phyloP scores from a whole-genome alignment of 441 rosid genomes.

The Euphorbia celastroides region DNA sequence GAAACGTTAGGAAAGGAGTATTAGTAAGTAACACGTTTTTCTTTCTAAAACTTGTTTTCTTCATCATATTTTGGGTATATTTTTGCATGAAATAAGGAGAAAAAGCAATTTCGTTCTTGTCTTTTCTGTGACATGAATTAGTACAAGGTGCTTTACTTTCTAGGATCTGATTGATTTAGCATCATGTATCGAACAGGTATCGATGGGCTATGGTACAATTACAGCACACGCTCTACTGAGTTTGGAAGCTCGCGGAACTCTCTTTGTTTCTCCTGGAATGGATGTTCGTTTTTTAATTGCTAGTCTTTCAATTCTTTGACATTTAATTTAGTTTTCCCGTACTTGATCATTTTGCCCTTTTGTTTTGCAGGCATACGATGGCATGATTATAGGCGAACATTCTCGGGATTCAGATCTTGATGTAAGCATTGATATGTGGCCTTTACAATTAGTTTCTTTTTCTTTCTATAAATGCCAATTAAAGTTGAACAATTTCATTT shows the following conservation, averaged over 20 bases:
- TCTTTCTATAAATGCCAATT: constrained; percentile 15
- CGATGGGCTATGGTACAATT: constrained; percentile 84
- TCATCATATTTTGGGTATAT: too few species aligned
- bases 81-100: too few species aligned
- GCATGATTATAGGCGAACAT: constrained; percentile 97
- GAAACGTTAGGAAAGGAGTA: constrained; percentile 97
- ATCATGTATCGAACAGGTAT: constrained; percentile 49
- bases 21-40: constrained; percentile 80
- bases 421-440: constrained; percentile 51
- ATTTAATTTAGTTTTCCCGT: neutral
- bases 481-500: constrained; percentile 7
- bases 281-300: constrained; percentile 43
- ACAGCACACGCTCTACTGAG: constrained; percentile 84
- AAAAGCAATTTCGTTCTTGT: too few species aligned
- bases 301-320: neutral
- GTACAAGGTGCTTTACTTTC: neutral
- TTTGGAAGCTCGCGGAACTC: constrained; percentile 92
- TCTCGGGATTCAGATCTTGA: constrained; percentile 93
- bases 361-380: constrained; percentile 74
- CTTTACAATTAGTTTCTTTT: constrained; percentile 11
- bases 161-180: constrained; percentile 14
- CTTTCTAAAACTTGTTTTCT: too few species aligned
- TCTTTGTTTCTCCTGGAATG: constrained; percentile 74
- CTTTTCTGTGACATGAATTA: too few species aligned
- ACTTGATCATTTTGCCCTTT: neutral